Conservation (phyloP, 257 asterid species). For the Ophiorrhiza pumila region DNA sequence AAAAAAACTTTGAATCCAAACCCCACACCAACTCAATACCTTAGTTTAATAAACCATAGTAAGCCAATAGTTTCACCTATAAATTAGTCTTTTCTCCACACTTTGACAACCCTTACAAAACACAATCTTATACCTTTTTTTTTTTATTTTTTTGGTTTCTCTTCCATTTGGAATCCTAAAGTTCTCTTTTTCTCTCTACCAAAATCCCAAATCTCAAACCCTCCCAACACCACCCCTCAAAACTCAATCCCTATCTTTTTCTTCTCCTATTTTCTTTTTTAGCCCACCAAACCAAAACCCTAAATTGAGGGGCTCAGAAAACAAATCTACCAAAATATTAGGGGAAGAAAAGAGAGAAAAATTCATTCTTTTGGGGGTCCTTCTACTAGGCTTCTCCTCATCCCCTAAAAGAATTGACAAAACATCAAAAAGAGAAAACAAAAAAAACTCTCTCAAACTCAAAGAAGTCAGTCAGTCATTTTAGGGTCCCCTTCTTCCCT, state of each 20-base stretch:
- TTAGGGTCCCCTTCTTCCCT: slow-evolving; percentile 1
- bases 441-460: neutral
- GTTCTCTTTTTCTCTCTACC: slow-evolving; percentile 1
- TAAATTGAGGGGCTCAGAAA: neutral
- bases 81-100: slow-evolving; percentile 23
- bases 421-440: too few species aligned
- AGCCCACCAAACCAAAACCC: slow-evolving; percentile 14
- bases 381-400: neutral
- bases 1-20: slow-evolving; percentile 22
- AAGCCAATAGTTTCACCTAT: slow-evolving; percentile 28
- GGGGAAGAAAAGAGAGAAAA: neutral
- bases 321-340: neutral
- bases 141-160: neutral
- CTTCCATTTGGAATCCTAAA: neutral
- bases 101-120: slow-evolving; percentile 15
- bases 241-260: neutral
- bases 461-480: neutral
- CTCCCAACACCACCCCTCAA: neutral
- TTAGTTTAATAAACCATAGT: slow-evolving; percentile 35
- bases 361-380: neutral
- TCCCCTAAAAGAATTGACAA: neutral
- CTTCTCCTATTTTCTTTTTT: neutral
- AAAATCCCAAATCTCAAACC: neutral
- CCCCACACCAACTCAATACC: slow-evolving; percentile 28
- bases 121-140: neutral